phyloP scores from a whole-genome alignment of 2,329 filamentous ascomycete species.

The Colletotrichum lindemuthianum region DNA sequence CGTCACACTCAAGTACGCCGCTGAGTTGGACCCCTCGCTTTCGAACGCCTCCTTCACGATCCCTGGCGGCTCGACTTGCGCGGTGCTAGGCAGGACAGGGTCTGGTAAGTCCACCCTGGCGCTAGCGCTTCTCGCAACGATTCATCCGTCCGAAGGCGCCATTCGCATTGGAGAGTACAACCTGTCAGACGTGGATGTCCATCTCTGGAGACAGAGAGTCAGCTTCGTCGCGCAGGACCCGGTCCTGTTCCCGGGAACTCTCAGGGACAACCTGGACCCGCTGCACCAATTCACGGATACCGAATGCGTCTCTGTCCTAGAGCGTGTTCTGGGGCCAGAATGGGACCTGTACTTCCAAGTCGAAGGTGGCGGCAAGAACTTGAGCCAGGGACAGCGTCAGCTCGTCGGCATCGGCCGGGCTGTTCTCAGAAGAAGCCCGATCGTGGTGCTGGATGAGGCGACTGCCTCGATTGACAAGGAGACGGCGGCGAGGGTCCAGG shows the following conservation, averaged over 20 bases:
- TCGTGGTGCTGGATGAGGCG: conserved; percentile 73
- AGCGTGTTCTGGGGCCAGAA: conserved; percentile 65
- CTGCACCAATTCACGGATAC: conserved; percentile 65
- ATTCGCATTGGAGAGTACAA: conserved; percentile 65
- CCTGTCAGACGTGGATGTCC: conserved; percentile 63
- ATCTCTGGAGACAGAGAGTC: conserved; percentile 65
- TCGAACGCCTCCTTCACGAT: conserved; percentile 76
- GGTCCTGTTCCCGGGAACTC: conserved; percentile 67
- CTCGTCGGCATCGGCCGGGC: conserved; percentile 70
- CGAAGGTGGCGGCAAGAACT: conserved; percentile 69
- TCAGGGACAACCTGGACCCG: conserved; percentile 75
- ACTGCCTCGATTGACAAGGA: conserved; percentile 70
- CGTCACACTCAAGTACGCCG: conserved; percentile 83
- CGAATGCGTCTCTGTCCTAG: conserved; percentile 62
- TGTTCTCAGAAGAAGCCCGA: conserved; percentile 67
- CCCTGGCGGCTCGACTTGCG: conserved; percentile 69
- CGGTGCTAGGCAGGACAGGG: conserved; percentile 83
- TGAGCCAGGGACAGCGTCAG: conserved; percentile 71
- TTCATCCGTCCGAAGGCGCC: conserved; percentile 60
- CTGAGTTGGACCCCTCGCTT: conserved; percentile 79
- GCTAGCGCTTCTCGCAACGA: conserved; percentile 66
- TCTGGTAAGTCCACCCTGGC: conserved; percentile 86
- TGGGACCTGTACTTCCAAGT: conserved; percentile 62
- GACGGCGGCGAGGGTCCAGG: conserved; percentile 68
- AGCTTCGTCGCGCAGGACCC: conserved; percentile 74